Conservation (phyloP, 495 filamentous ascomycete species). For the Podospora sp. region DNA sequence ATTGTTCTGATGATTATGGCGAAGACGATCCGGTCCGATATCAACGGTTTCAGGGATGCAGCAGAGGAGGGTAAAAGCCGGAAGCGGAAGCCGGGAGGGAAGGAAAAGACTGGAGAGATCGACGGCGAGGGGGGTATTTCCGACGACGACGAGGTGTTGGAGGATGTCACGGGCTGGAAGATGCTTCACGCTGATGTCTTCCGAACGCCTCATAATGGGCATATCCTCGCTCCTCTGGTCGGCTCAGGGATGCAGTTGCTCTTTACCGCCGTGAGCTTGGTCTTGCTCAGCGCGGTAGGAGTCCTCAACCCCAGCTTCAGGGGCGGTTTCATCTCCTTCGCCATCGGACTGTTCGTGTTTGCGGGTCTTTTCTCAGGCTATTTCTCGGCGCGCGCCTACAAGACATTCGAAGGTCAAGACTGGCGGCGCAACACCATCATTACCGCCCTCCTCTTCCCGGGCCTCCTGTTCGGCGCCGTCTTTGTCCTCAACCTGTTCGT, state of each 20-base stretch:
- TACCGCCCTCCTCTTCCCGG: constrained; percentile 84
- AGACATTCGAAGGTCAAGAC: constrained; percentile 79
- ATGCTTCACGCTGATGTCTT: constrained; percentile 95
- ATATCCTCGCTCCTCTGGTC: constrained; percentile 79
- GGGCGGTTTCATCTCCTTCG: constrained; percentile 88
- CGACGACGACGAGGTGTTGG: constrained; percentile 76
- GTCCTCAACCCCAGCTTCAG: constrained; percentile 90
- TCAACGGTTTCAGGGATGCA: constrained; percentile 68
- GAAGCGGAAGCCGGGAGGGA: constrained; percentile 53
- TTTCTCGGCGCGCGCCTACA: constrained; percentile 82
- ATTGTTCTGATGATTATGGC: constrained; percentile 85
- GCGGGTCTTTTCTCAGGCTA: constrained; percentile 93
- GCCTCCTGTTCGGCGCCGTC: constrained; percentile 74
- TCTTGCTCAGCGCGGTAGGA: constrained; percentile 79
- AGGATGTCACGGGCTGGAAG: constrained; percentile 93
- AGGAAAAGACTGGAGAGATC: constrained; percentile 67
- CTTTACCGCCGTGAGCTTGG: constrained; percentile 79
- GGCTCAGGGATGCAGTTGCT: constrained; percentile 90
- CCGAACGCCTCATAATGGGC: constrained; percentile 71
- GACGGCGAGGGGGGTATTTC: constrained; percentile 60
- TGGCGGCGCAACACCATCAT: constrained; percentile 83
- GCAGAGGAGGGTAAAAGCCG: constrained; percentile 69
- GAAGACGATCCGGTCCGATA: constrained; percentile 79
- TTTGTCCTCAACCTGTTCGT: constrained; percentile 92
- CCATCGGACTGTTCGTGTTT: constrained; percentile 82